Conservation (phyloP, 345 rosid species). For the Kernera saxatilis region DNA sequence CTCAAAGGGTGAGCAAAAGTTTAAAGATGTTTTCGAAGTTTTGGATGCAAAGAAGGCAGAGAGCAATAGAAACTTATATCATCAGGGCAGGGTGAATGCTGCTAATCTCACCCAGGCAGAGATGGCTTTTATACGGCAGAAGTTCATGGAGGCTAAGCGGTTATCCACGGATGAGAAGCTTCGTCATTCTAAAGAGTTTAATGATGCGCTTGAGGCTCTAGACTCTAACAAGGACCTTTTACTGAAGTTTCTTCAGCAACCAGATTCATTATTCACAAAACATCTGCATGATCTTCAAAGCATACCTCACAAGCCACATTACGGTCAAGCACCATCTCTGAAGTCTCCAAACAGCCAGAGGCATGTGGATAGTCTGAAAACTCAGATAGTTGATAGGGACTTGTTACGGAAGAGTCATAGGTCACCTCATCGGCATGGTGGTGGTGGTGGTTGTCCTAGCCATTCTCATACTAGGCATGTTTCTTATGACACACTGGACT, state of each 20-base stretch:
- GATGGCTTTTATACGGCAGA: constrained; percentile 63
- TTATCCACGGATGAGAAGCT: constrained; percentile 67
- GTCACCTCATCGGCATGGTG: constrained; percentile 32
- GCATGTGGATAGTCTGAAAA: constrained; percentile 24
- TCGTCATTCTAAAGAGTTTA: constrained; percentile 70
- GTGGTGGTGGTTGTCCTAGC: constrained; percentile 29
- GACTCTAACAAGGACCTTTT: constrained; percentile 78
- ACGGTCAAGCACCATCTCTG: constrained; percentile 36
- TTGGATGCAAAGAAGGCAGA: constrained; percentile 52
- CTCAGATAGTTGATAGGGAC: constrained; percentile 40
- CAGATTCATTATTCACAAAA: constrained; percentile 75
- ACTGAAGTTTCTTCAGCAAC: constrained; percentile 79
- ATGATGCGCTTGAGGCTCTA: constrained; percentile 70
- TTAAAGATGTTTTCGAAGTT: constrained; percentile 96
- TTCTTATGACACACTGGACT: constrained; percentile 29
- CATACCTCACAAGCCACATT: constrained; percentile 37
- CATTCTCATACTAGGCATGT: constrained; percentile 31
- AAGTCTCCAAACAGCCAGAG: constrained; percentile 37
- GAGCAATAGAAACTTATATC: constrained; percentile 30
- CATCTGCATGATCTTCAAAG: constrained; percentile 68
- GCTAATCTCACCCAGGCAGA: constrained; percentile 56
- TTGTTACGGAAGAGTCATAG: constrained; percentile 27
- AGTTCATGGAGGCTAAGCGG: constrained; percentile 70
- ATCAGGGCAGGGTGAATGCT: constrained; percentile 29
- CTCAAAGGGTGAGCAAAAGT: constrained; percentile 75